Conservation (phyloP, 2,329 filamentous ascomycete species). For the Penicillium italicum region DNA sequence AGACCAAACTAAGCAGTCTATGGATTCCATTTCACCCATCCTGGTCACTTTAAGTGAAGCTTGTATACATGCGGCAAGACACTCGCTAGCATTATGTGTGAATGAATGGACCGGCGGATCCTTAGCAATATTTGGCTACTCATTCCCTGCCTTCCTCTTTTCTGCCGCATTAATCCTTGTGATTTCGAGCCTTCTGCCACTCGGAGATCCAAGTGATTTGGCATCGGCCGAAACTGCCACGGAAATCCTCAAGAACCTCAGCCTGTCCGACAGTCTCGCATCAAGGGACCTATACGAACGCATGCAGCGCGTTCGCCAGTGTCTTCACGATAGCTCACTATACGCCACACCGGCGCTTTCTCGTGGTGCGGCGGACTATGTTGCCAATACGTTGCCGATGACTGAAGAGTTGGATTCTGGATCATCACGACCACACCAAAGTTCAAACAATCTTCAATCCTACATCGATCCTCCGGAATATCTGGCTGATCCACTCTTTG, state of each 20-base stretch:
- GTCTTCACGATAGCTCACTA: background rate
- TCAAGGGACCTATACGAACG: conserved; percentile 16
- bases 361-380: background rate
- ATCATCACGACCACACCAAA: background rate
- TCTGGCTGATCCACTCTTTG: background rate
- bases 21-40: conserved; percentile 16
- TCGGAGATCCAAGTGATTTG: conserved; percentile 18
- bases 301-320: conserved; percentile 7
- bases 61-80: conserved; percentile 31
- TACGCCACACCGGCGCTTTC: background rate
- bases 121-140: conserved; percentile 31
- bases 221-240: conserved; percentile 22
- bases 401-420: background rate
- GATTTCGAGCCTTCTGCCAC: conserved; percentile 25
- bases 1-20: conserved; percentile 4
- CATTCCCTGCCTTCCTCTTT: conserved; percentile 34
- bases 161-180: conserved; percentile 29
- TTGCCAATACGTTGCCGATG: background rate
- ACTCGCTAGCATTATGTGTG: conserved; percentile 28
- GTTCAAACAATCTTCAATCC: background rate
- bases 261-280: conserved; percentile 8
- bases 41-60: conserved; percentile 29
- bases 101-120: conserved; percentile 34
- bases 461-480: background rate
- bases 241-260: conserved; percentile 21